phyloP scores from a whole-genome alignment of 768 basidiomycete genomes.

The Galerina marginata region DNA sequence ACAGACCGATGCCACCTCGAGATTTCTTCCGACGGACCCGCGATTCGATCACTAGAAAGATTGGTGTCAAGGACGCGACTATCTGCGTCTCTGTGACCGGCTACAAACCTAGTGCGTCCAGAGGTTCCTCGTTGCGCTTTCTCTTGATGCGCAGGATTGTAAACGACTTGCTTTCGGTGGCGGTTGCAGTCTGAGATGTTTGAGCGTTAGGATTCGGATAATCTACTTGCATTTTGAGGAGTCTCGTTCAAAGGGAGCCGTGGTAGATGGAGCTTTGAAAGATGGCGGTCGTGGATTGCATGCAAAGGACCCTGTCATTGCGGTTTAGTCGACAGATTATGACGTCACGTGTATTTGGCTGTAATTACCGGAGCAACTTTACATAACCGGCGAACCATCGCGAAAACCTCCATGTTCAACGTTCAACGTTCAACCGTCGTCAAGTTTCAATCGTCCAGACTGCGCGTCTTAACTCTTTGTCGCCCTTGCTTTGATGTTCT shows the following conservation, averaged over 20 bases:
- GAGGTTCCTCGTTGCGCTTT: slow-evolving; percentile 80
- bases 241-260: background rate
- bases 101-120: slow-evolving; percentile 76
- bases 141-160: slow-evolving; percentile 85
- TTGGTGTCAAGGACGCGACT: slow-evolving; percentile 2
- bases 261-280: background rate
- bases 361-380: background rate
- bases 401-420: too few relatives aligned
- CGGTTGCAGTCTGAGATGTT: slow-evolving; percentile 4
- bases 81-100: background rate
- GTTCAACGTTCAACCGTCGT: too few relatives aligned
- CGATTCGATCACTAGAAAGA: slow-evolving; percentile 64
- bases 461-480: too few relatives aligned
- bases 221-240: slow-evolving; percentile 12
- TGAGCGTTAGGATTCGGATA: slow-evolving; percentile 34
- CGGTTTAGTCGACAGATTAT: slow-evolving; percentile 1
- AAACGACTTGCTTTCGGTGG: slow-evolving; percentile 42
- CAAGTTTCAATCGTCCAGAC: too few relatives aligned
- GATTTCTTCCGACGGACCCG: slow-evolving; percentile 65
- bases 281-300: background rate
- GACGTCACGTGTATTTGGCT: slow-evolving; percentile 25
- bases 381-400: too few relatives aligned
- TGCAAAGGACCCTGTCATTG: background rate
- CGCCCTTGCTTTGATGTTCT: too few relatives aligned
- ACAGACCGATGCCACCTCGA: slow-evolving; percentile 61